phyloP scores from a whole-genome alignment of 2,329 filamentous ascomycete genomes.

The Sporothrix variecibatus region DNA sequence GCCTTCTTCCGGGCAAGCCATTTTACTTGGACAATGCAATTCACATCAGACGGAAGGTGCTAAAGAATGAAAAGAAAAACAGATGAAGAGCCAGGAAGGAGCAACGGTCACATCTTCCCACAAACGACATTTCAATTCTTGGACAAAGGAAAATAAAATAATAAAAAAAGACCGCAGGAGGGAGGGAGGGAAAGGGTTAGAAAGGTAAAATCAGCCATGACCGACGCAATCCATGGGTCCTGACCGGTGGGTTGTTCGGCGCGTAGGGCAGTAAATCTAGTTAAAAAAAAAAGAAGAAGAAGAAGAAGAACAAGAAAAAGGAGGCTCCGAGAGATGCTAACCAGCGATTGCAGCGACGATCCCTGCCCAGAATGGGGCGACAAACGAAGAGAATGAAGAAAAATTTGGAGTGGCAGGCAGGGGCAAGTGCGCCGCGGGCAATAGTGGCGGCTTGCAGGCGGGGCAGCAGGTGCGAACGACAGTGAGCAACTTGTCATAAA shows the following conservation, averaged over 20 bases:
- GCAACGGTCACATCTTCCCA: not conserved
- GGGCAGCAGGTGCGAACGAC: constrained; percentile 4
- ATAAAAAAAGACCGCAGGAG: not conserved
- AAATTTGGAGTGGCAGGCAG: not conserved
- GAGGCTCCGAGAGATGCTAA: not conserved
- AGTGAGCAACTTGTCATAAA: not conserved
- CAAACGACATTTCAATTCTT: not conserved
- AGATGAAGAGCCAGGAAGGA: not conserved
- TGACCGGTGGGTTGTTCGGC: not conserved
- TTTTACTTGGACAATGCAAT: not conserved
- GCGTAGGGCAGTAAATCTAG: not conserved
- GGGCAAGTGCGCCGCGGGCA: constrained; percentile 1
- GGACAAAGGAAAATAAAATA: not conserved
- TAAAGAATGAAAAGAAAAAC: not conserved
- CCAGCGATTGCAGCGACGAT: not conserved
- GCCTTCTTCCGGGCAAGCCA: constrained; percentile 11
- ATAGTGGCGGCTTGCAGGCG: not conserved
- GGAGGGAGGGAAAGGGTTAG: not conserved
- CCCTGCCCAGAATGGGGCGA: not conserved
- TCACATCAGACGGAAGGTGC: not conserved
- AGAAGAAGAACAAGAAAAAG: too few relatives aligned
- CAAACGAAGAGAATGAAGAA: constrained; percentile 15
- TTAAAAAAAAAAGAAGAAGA: not conserved
- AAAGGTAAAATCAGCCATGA: not conserved
- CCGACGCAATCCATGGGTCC: not conserved